Conservation (phyloP, 495 filamentous ascomycete species). For the Aspergillus sparsus region DNA sequence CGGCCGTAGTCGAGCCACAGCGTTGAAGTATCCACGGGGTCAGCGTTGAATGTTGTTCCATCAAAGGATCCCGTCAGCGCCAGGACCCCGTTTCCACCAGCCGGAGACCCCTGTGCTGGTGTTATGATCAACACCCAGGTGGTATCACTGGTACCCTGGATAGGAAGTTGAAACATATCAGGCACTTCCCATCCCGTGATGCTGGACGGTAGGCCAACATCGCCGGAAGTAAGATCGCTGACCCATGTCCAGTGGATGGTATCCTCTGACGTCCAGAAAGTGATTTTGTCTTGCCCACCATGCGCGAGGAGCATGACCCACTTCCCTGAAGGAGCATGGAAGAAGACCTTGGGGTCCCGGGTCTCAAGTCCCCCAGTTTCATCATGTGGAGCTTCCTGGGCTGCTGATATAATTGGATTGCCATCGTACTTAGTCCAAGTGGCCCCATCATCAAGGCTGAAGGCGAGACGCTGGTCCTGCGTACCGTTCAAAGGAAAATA, state of each 20-base stretch:
- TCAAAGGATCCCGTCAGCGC: constrained; percentile 15
- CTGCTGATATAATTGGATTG: constrained; percentile 10
- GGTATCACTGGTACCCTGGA: constrained; percentile 9
- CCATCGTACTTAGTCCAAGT: constrained; percentile 3
- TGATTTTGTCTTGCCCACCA: constrained; percentile 13
- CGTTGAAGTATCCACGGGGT: not conserved
- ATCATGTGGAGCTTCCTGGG: constrained; percentile 15
- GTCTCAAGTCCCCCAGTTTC: constrained; percentile 8
- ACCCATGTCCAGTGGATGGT: constrained; percentile 14
- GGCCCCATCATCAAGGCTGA: constrained; percentile 8
- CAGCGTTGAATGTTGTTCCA: constrained; percentile 6
- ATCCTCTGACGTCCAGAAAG: constrained; percentile 14
- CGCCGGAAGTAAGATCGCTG: constrained; percentile 4
- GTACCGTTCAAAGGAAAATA: constrained; percentile 8
- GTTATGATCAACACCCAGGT: constrained; percentile 16
- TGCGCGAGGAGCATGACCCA: constrained; percentile 18
- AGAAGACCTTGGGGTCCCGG: constrained; percentile 19
- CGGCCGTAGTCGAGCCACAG: constrained; percentile 19
- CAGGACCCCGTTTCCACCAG: constrained; percentile 17
- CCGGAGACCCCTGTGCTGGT: constrained; percentile 9
- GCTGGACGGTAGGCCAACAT: not conserved
- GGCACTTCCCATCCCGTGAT: constrained; percentile 18
- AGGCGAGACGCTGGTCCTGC: constrained; percentile 18
- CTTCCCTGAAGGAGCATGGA: constrained; percentile 5
- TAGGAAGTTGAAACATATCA: constrained; percentile 16